phyloP scores from a whole-genome alignment of 202 grass and related monocot genomes.

The Tripidium arundinaceum region DNA sequence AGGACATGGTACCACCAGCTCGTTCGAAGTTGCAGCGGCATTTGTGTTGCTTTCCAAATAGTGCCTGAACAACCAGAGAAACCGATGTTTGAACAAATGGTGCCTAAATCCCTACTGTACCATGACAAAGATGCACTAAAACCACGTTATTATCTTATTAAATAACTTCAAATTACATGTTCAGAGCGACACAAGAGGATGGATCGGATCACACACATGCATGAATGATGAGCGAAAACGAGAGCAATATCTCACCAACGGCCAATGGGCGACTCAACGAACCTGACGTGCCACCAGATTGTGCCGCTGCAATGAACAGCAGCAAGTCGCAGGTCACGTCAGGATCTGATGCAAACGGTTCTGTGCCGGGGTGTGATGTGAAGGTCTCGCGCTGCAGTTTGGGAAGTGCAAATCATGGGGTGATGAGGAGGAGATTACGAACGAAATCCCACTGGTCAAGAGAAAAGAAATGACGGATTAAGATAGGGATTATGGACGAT shows the following conservation, averaged over 20 bases:
- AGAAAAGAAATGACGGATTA: not conserved
- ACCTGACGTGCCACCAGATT: constrained; percentile 41
- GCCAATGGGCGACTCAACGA: constrained; percentile 16
- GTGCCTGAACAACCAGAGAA: not conserved
- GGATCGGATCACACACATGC: not conserved
- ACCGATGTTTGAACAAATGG: not conserved
- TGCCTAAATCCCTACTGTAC: not conserved
- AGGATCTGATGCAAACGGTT: constrained; percentile 21
- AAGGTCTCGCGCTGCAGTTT: not conserved
- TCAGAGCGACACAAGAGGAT: not conserved
- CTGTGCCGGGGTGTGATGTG: constrained; percentile 40
- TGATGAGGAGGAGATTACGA: not conserved
- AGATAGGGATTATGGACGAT: constrained; percentile 23
- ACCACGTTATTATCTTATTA: not conserved
- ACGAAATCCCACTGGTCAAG: constrained; percentile 21
- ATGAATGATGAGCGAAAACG: constrained; percentile 26
- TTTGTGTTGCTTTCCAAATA: constrained; percentile 5
- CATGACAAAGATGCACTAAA: not conserved
- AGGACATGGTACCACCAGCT: not conserved
- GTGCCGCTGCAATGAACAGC: constrained; percentile 14
- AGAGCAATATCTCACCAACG: constrained; percentile 27
- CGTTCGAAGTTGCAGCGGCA: not conserved
- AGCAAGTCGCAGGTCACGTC: constrained; percentile 43
- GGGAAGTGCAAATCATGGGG: not conserved
- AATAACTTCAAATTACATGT: constrained; percentile 12